phyloP scores from a whole-genome alignment of 352 stramenopile species.

The Pythium sp. region DNA sequence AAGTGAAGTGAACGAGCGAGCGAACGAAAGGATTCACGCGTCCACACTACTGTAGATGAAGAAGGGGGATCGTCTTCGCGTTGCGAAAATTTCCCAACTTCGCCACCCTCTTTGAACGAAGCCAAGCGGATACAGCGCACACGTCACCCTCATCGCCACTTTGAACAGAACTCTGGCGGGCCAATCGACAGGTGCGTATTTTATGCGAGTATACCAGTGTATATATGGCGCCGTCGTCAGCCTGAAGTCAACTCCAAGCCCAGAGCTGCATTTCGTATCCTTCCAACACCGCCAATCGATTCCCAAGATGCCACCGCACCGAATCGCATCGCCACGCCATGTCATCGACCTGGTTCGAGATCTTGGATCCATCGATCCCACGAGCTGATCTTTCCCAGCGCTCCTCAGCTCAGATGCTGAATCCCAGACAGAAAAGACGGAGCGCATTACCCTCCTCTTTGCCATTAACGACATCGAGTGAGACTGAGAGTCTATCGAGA shows the following conservation, averaged over 20 bases:
- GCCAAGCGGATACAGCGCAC: background rate
- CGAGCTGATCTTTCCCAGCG: background rate
- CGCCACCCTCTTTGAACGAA: background rate
- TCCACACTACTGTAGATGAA: background rate
- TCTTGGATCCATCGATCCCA: background rate
- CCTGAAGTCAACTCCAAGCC: too few relatives aligned
- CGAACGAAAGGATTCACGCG: background rate
- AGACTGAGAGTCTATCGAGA: too few relatives aligned
- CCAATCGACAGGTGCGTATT: background rate
- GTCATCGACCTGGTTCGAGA: background rate
- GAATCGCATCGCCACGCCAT: background rate
- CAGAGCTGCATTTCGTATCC: too few relatives aligned
- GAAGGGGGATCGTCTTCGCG: background rate
- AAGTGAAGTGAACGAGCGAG: background rate
- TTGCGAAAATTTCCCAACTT: background rate
- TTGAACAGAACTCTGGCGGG: too few relatives aligned
- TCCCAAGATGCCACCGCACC: background rate
- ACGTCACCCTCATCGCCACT: background rate
- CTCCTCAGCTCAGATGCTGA: background rate
- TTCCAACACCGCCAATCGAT: too few relatives aligned
- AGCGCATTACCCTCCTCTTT: too few relatives aligned
- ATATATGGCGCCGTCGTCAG: too few relatives aligned
- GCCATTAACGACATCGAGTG: too few relatives aligned
- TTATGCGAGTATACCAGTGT: background rate
- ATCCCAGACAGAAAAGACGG: background rate